Base-by-base conservation (phyloP, 2,329 filamentous ascomycete species). In the Talaromyces islandicus region DNA sequence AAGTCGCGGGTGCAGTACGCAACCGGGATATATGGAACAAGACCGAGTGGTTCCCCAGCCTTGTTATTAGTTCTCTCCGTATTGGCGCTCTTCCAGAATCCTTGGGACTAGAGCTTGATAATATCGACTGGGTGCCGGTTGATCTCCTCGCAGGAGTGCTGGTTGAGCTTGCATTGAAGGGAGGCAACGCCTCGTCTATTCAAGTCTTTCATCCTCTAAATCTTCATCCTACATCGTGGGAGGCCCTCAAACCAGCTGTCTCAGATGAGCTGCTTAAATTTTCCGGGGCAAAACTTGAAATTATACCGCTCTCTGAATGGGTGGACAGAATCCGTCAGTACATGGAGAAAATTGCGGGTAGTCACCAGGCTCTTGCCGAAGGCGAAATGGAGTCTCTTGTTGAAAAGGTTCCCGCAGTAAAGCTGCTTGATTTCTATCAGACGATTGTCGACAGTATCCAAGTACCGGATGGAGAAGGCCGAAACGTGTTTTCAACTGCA, bases 71-170 rank as follows among this genome's bases (percentile, higher is more conserved):
- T 56, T 77, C 76, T 0, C 63, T 71, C 5, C 67, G 73, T 9
- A 64, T 79, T 0, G 70, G 73, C 0, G 67, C 66, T 4, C 50
- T 81, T 0, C 79, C 80, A 0, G 65, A 69, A 3, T 63, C 67
- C 6, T 64, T 81, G 4, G 75, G 74, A 1, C 38, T 66, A 1
- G 64, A 62, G 7, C 65, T 75, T 19, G 65, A 67, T 4, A 62
- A 62, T 1, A 67, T 81, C 2, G 75, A 80, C 56, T 81, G 78
- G 78, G 62, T 81, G 1, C 79, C 79, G 0, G 71, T 78, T 11
- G 78, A 81, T 54, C 32, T 73, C 0, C 67, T 78, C 4, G 73
- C 74, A 2, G 66, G 72, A 2, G 70, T 76, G 2, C 60, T 79
- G 0, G 64, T 73, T 9, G 73, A 76, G 21, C 64, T 77, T 2